These are phyloP conservation scores for Delphinella strobiligena DNA, from an alignment of 2,329 filamentous ascomycete genomes.

Conservation along the genomic window DNA sequence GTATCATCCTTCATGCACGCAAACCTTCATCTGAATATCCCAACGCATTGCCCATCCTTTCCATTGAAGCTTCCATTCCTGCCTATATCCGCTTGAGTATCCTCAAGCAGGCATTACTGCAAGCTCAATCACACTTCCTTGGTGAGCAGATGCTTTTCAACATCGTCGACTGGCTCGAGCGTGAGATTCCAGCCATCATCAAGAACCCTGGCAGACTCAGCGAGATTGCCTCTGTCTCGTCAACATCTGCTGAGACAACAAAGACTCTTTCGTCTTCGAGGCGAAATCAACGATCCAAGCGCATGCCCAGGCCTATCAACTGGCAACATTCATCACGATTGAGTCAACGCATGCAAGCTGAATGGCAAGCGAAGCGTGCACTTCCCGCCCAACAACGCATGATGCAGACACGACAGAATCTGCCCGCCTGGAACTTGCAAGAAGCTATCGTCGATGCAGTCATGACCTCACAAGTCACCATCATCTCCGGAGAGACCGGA, in stretches of 20 bases:
- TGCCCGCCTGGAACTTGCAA: slow-evolving; percentile 81
- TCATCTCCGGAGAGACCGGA: slow-evolving; percentile 93
- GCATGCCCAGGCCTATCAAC: slow-evolving; percentile 44
- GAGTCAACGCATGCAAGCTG: slow-evolving; percentile 46
- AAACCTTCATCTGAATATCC: slow-evolving; percentile 63
- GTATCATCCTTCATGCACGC: slow-evolving; percentile 52
- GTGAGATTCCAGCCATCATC: slow-evolving; percentile 69
- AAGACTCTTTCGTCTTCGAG: slow-evolving; percentile 12
- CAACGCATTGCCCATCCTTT: slow-evolving; percentile 51
- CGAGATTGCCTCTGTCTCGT: slow-evolving; percentile 66
- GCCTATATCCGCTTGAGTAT: slow-evolving; percentile 90
- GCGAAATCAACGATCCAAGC: slow-evolving; percentile 11
- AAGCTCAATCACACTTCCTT: slow-evolving; percentile 57
- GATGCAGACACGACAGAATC: slow-evolving; percentile 55
- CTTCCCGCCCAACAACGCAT: slow-evolving; percentile 59
- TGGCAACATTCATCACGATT: slow-evolving; percentile 47
- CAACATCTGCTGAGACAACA: slow-evolving; percentile 39
- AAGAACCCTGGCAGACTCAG: slow-evolving; percentile 71
- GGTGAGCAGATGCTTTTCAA: slow-evolving; percentile 89
- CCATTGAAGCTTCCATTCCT: slow-evolving; percentile 57
- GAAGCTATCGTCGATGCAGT: slow-evolving; percentile 69
- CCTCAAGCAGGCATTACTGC: slow-evolving; percentile 60
- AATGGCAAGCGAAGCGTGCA: slow-evolving; percentile 59
- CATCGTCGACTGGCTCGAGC: slow-evolving; percentile 82
- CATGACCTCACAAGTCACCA: slow-evolving; percentile 70